Percentiles rank a stretch among this genome's conserved stretches.
phyloP scores from a whole-genome alignment of 148 eudicot genomes.

The Silene latifolia region DNA sequence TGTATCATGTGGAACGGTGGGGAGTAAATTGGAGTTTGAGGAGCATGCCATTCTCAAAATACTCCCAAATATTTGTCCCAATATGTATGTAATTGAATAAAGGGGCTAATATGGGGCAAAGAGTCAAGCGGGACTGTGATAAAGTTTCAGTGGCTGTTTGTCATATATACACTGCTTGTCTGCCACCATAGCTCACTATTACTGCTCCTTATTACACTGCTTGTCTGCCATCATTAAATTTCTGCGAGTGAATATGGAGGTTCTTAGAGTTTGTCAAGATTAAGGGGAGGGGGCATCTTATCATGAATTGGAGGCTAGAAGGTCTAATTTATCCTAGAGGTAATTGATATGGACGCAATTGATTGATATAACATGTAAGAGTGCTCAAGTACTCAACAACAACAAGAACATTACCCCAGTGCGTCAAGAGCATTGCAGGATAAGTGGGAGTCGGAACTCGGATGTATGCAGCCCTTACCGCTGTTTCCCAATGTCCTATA shows the following conservation, averaged over 20 bases:
- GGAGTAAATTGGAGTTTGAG: not conserved
- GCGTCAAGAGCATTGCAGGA: no score
- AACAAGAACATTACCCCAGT: no score
- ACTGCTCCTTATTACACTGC: not conserved
- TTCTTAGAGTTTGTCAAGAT: not conserved
- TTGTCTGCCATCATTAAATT: no score
- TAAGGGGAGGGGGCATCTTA: not conserved
- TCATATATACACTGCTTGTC: no score
- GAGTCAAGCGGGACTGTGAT: not conserved
- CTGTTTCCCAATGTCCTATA: no score
- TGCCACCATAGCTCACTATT: not conserved
- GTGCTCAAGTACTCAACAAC: not conserved
- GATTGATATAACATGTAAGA: not conserved
- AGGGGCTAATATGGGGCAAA: not conserved
- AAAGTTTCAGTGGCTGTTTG: no score
- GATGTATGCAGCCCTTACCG: no score
- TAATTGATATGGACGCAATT: not conserved
- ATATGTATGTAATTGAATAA: not conserved
- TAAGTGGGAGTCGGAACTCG: no score
- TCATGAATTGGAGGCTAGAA: not conserved
- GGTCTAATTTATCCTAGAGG: not conserved
- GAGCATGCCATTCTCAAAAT: not conserved
- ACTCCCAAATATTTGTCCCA: not conserved
- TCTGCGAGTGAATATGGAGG: no score
- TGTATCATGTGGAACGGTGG: not conserved